phyloP scores from a whole-genome alignment of 1,284 basidiomycete genomes.

The Ustilago hordei region DNA sequence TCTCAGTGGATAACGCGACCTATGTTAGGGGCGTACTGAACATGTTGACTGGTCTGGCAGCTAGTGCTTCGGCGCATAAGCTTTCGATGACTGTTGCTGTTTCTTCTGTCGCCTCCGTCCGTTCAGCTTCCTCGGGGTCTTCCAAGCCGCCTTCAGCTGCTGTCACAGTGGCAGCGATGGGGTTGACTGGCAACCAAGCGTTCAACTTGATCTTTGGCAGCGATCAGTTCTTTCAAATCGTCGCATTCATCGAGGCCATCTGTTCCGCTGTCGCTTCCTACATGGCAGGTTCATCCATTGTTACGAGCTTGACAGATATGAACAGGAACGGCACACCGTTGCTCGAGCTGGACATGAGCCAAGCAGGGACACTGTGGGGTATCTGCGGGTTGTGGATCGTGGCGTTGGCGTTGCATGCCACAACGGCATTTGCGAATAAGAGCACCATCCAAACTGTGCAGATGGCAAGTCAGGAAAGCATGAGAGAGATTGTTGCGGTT shows the following conservation, averaged over 20 bases:
- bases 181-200: conserved; percentile 25
- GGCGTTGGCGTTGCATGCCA: conserved; percentile 32
- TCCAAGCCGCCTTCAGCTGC: conserved; percentile 27
- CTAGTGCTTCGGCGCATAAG: conserved; percentile 45
- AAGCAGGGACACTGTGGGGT: conserved; percentile 48
- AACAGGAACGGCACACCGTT: conserved; percentile 26
- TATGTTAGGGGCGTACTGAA: conserved; percentile 47
- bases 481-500: conserved; percentile 45
- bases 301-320: conserved; percentile 19
- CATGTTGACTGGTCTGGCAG: conserved; percentile 50
- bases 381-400: conserved; percentile 49
- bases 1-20: conserved; percentile 40
- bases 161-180: conserved; percentile 35
- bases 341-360: conserved; percentile 44
- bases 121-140: conserved; percentile 10
- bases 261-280: conserved; percentile 43
- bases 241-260: conserved; percentile 44
- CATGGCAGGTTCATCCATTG: conserved; percentile 41
- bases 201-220: conserved; percentile 51
- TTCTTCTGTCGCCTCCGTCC: conserved; percentile 24
- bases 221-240: conserved; percentile 50
- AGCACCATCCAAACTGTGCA: conserved; percentile 43
- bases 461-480: conserved; percentile 39
- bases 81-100: conserved; percentile 51
- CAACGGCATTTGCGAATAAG: conserved; percentile 48